Conservation (phyloP, 192 early-diverging fungal species). For the Backusella liffmaniae region DNA sequence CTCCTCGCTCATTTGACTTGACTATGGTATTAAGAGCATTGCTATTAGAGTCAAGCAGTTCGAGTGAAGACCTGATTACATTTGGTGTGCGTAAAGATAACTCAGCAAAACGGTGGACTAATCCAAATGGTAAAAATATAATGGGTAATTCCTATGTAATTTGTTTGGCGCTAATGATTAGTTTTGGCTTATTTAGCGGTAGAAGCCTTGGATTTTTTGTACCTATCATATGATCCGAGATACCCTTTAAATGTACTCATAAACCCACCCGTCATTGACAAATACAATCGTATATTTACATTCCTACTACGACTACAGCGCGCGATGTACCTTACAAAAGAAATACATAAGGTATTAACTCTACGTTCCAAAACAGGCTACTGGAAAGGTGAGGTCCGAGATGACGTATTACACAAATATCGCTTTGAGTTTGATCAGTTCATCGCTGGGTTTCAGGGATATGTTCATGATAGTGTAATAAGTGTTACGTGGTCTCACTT, state of each 20-base stretch:
- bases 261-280: constrained; percentile 34
- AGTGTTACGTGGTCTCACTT: constrained; percentile 42
- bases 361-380: constrained; percentile 16
- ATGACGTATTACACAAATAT: constrained; percentile 34
- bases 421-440: constrained; percentile 51
- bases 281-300: constrained; percentile 49
- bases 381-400: not conserved
- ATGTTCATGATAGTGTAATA: constrained; percentile 43
- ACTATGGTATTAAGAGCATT: constrained; percentile 35
- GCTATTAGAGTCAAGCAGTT: constrained; percentile 17
- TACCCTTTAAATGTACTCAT: constrained; percentile 46
- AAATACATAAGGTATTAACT: constrained; percentile 32
- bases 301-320: constrained; percentile 45
- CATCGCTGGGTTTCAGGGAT: constrained; percentile 44
- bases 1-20: constrained; percentile 17
- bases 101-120: constrained; percentile 13
- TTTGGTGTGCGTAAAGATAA: constrained; percentile 15
- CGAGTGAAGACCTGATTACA: constrained; percentile 11
- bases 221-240: constrained; percentile 44
- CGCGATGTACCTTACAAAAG: constrained; percentile 35
- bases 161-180: too few relatives aligned
- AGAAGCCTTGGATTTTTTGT: constrained; percentile 53
- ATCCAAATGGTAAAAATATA: constrained; percentile 41
- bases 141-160: not conserved
- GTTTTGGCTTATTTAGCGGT: constrained; percentile 13